phyloP scores from a whole-genome alignment of 73 alveolate species.

The Paramecium pentaurelia region DNA sequence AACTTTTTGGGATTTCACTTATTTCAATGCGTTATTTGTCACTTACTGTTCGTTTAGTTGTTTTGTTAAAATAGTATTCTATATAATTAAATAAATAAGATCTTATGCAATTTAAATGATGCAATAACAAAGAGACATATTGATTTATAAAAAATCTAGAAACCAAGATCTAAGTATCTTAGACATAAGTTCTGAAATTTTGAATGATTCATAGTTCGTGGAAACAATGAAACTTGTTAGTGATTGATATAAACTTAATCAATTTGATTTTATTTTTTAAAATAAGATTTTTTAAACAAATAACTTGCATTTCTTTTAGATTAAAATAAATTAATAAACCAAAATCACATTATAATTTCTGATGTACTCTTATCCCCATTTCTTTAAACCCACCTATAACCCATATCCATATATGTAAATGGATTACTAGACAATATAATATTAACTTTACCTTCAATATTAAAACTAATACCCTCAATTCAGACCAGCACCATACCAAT shows the following conservation, averaged over 20 bases:
- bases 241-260: neutral
- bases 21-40: slow-evolving; percentile 15
- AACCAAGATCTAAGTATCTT: neutral
- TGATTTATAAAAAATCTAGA: neutral
- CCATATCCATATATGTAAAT: neutral
- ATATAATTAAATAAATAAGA: neutral
- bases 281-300: neutral
- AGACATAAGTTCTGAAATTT: slow-evolving; percentile 11
- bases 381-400: neutral
- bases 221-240: slow-evolving; percentile 6
- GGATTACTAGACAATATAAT: neutral
- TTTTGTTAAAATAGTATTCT: neutral
- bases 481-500: neutral
- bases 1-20: slow-evolving; percentile 28
- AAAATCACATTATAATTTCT: neutral
- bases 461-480: neutral
- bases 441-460: neutral
- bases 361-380: neutral
- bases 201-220: neutral
- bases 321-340: neutral
- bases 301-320: neutral
- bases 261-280: neutral
- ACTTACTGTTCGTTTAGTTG: neutral
- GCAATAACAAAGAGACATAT: neutral
- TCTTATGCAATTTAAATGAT: neutral